These are phyloP conservation scores for Babjeviella inositovora DNA, from an alignment of 805 yeast species.

Conservation along the genomic window DNA sequence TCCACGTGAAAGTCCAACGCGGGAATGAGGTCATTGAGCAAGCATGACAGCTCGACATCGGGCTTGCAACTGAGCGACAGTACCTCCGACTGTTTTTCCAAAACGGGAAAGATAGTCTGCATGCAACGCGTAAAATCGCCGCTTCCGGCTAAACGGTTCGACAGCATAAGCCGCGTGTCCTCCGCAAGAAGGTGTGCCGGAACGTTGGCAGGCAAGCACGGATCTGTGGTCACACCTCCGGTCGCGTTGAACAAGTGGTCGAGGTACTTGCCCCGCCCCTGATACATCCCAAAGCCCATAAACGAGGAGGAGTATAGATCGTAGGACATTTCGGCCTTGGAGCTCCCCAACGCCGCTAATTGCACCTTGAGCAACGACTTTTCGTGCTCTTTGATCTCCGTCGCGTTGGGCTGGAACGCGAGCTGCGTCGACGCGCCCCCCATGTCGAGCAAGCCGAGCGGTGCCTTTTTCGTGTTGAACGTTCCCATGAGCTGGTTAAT, in stretches of 20 bases:
- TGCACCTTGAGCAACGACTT: slow-evolving; percentile 27
- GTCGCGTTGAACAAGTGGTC: slow-evolving; percentile 12
- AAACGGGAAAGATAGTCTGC: slow-evolving; percentile 25
- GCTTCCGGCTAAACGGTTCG: slow-evolving; percentile 26
- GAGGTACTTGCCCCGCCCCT: slow-evolving; percentile 31
- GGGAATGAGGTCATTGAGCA: slow-evolving; percentile 35
- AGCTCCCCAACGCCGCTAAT: slow-evolving; percentile 15
- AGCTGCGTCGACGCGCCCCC: slow-evolving; percentile 57
- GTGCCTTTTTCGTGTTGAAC: slow-evolving; percentile 14
- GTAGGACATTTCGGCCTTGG: slow-evolving; percentile 10
- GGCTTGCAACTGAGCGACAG: too few relatives aligned
- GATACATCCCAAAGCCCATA: slow-evolving; percentile 44
- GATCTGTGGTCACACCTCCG: slow-evolving; percentile 21
- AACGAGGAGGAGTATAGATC: slow-evolving; percentile 38
- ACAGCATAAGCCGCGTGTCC: slow-evolving; percentile 4
- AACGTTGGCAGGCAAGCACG: too few relatives aligned
- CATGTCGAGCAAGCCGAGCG: slow-evolving; percentile 38
- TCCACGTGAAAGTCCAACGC: slow-evolving; percentile 38
- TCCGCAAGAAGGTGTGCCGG: too few relatives aligned
- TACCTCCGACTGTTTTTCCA: slow-evolving; percentile 6
- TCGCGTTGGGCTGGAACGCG: slow-evolving; percentile 38
- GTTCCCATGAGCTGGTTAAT: slow-evolving; percentile 37
- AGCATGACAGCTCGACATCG: slow-evolving; percentile 24
- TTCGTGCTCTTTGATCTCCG: slow-evolving; percentile 24
- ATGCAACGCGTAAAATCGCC: slow-evolving; percentile 35